Evolutionary conservation across 2,329 filamentous ascomycete genomes (phyloP).

Genomic region (Ophiostoma triangulosporum): DNA sequence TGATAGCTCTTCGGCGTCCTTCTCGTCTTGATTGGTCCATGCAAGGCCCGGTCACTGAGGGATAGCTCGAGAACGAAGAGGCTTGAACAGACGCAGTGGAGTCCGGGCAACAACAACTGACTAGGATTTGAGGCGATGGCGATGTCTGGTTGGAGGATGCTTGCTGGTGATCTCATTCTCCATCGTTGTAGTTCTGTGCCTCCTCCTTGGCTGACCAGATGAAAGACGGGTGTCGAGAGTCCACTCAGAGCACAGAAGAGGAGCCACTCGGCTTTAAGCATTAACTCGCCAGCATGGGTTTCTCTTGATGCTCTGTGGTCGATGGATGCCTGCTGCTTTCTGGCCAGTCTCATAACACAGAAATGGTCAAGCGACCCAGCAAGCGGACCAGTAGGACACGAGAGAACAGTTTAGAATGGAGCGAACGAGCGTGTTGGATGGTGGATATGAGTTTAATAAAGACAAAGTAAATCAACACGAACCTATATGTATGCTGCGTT

Average conservation of each 20-base stretch:
- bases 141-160: constrained; percentile 5
- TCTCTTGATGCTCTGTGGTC: not conserved
- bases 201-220: not conserved
- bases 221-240: not conserved
- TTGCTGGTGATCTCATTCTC: not conserved
- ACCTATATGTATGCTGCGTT: not conserved
- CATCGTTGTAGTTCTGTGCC: not conserved
- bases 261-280: not conserved
- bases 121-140: not conserved
- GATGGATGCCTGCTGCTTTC: not conserved
- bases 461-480: not conserved
- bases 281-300: not conserved
- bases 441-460: not conserved
- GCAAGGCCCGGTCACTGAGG: not conserved
- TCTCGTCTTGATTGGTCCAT: not conserved
- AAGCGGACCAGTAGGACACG: not conserved
- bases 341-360: not conserved
- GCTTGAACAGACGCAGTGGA: not conserved
- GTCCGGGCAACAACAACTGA: not conserved
- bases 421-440: not conserved
- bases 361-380: not conserved
- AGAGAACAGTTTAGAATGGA: not conserved
- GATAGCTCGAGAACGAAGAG: not conserved
- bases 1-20: not conserved
- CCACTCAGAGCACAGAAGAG: not conserved